phyloP scores from a whole-genome alignment of 192 early-diverging fungal species.

The Coemansia sp. region DNA sequence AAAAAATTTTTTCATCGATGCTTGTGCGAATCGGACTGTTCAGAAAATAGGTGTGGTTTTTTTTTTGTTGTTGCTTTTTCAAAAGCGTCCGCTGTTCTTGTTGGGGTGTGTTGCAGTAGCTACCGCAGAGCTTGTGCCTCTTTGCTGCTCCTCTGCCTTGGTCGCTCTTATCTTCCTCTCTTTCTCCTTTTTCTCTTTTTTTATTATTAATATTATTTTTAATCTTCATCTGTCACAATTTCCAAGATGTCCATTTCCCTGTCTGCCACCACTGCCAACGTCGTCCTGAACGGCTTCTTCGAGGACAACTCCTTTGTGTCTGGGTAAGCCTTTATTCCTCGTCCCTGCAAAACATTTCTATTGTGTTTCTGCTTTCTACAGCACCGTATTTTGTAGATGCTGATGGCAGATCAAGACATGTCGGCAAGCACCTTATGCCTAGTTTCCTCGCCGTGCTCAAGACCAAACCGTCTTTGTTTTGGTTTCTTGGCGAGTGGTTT shows the following conservation, averaged over 20 bases:
- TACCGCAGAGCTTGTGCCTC: constrained; percentile 4
- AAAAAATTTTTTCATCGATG: not conserved
- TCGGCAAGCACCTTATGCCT: too few species aligned
- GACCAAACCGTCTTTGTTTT: not conserved
- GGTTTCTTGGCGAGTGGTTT: not conserved
- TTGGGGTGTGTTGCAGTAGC: not conserved
- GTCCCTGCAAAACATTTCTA: too few species aligned
- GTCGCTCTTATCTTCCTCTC: constrained; percentile 7
- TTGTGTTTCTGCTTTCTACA: too few species aligned
- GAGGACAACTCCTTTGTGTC: constrained; percentile 75
- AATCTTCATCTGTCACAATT: constrained; percentile 14
- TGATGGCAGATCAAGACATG: too few species aligned
- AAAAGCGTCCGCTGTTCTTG: not conserved
- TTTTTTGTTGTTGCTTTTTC: too few species aligned
- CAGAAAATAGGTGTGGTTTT: not conserved
- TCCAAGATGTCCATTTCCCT: constrained; percentile 67
- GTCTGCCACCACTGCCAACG: constrained; percentile 62
- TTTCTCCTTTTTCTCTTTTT: not conserved
- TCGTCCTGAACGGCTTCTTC: constrained; percentile 74
- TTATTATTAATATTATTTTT: constrained; percentile 12
- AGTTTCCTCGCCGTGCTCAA: not conserved
- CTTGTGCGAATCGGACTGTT: not conserved
- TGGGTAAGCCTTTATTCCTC: constrained; percentile 66
- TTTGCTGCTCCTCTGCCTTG: constrained; percentile 5
- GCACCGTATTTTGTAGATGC: too few species aligned